Percentiles rank a stretch among this genome's conserved stretches.
phyloP scores from a whole-genome alignment of 208 protist genomes.

The Novymonas esmeraldas region DNA sequence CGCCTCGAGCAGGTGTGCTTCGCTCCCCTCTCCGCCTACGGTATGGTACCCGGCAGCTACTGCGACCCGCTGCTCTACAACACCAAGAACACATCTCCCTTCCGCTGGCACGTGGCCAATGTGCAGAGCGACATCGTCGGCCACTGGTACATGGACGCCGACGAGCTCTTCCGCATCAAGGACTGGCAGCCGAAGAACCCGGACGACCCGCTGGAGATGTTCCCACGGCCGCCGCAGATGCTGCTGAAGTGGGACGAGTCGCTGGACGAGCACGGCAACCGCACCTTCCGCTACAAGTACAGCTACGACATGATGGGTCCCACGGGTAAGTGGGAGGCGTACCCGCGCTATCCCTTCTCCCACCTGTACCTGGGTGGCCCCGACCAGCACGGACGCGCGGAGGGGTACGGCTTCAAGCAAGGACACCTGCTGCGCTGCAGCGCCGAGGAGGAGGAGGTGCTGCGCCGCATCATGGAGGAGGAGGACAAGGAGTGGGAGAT shows the following conservation, averaged over 20 bases:
- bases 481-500: constrained; percentile 93
- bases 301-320: constrained; percentile 89
- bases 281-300: constrained; percentile 92
- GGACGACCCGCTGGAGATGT: constrained; percentile 90
- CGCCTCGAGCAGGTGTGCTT: constrained; percentile 91
- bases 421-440: constrained; percentile 86
- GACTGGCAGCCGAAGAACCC: constrained; percentile 91
- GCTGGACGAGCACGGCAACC: constrained; percentile 91
- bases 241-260: constrained; percentile 88
- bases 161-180: constrained; percentile 89
- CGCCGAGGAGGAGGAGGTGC: constrained; percentile 87
- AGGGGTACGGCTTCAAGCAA: constrained; percentile 92
- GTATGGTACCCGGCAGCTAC: constrained; percentile 90
- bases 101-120: constrained; percentile 89
- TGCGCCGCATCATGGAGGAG: constrained; percentile 91
- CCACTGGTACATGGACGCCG: constrained; percentile 92
- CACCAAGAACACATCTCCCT: constrained; percentile 90
- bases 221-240: constrained; percentile 83
- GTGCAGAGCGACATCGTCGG: constrained; percentile 84
- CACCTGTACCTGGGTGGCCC: constrained; percentile 78
- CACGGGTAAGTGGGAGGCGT: constrained; percentile 88
- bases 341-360: constrained; percentile 90
- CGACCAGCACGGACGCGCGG: constrained; percentile 77
- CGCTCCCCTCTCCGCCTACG: constrained; percentile 84
- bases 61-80: constrained; percentile 92